phyloP scores from a whole-genome alignment of 805 yeast genomes.

The Yueomyces sinensis region DNA sequence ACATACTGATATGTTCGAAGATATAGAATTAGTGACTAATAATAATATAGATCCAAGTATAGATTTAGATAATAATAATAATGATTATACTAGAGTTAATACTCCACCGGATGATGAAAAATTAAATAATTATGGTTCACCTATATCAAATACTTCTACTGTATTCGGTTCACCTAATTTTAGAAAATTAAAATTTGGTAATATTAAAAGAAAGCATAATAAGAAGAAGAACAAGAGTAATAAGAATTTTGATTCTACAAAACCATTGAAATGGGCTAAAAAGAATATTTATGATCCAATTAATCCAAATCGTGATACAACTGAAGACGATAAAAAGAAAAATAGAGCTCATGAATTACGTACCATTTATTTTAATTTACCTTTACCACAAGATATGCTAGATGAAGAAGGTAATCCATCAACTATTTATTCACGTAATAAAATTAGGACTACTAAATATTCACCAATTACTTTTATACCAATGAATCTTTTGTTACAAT shows the following conservation, averaged over 20 bases:
- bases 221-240: neutral
- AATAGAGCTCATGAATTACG: constrained; percentile 32
- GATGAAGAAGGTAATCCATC: constrained; percentile 51
- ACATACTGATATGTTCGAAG: neutral
- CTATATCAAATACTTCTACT: neutral
- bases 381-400: constrained; percentile 42
- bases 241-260: neutral
- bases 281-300: constrained; percentile 24
- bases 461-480: constrained; percentile 86
- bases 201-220: neutral
- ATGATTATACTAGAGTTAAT: neutral
- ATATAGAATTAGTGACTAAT: neutral
- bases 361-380: constrained; percentile 44
- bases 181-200: neutral
- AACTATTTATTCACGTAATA: constrained; percentile 62
- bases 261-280: constrained; percentile 37
- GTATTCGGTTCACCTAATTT: neutral
- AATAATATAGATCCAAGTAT: too few species aligned
- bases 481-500: constrained; percentile 67
- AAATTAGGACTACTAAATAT: constrained; percentile 90
- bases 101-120: neutral
- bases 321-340: constrained; percentile 23
- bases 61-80: neutral
- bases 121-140: neutral
- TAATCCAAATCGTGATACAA: constrained; percentile 11